A percentile compares a stretch with the other conserved stretches of the same genome.
These are phyloP conservation scores for Solanum hybrid DNA, from an alignment of 305 asterid genomes.

Conservation along the genomic window DNA sequence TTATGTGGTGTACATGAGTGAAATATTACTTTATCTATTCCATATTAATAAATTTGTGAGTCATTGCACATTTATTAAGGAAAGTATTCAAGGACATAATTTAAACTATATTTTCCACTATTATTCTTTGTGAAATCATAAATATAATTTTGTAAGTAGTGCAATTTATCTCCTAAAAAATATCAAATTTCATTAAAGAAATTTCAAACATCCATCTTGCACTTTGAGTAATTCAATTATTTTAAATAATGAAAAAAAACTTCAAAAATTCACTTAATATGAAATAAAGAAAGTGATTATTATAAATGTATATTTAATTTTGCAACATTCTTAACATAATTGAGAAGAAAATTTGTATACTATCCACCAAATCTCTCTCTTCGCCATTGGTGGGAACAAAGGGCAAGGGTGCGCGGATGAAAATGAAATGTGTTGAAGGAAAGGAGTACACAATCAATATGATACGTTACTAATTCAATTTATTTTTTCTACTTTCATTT, in stretches of 20 bases:
- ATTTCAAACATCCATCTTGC: not conserved
- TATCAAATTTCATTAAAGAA: not conserved
- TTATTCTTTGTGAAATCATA: too few species aligned
- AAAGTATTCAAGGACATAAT: too few species aligned
- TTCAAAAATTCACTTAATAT: too few species aligned
- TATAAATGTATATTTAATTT: too few species aligned
- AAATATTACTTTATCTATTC: not conserved
- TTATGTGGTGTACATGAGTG: not conserved
- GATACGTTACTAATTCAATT: not conserved
- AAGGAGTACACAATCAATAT: too few species aligned
- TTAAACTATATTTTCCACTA: not conserved
- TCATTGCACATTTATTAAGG: rapidly evolving
- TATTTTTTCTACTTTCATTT: too few species aligned
- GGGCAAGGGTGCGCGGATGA: not conserved
- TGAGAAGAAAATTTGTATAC: not conserved
- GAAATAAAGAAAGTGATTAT: not conserved
- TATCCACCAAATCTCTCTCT: not conserved
- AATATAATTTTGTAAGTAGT: too few species aligned
- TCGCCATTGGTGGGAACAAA: not conserved
- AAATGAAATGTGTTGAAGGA: too few species aligned
- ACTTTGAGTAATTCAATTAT: not conserved
- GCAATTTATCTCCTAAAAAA: too few species aligned
- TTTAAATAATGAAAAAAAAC: too few species aligned
- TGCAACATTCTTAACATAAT: not conserved
- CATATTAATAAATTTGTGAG: too few species aligned